Evolutionary conservation across 768 basidiomycete genomes (phyloP).

Genomic region (Antrodiella citrinella): DNA sequence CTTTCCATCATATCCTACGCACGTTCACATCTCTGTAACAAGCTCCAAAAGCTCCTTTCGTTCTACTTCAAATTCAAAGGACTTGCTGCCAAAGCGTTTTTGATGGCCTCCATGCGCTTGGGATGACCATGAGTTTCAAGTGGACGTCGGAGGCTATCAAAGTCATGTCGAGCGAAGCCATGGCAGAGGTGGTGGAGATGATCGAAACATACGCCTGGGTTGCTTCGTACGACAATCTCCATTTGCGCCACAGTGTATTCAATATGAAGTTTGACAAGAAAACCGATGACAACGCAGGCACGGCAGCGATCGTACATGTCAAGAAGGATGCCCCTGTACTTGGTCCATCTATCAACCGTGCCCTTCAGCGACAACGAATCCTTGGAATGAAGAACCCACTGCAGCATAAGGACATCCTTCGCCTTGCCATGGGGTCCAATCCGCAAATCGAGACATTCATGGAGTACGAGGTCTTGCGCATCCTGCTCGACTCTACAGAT

Average conservation of each 20-base stretch:
- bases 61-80: slow-evolving; percentile 32
- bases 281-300: slow-evolving; percentile 25
- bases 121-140: slow-evolving; percentile 33
- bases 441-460: not conserved
- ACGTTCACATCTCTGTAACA: slow-evolving; percentile 8
- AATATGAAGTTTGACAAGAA: no score
- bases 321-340: slow-evolving; percentile 2
- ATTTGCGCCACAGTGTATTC: slow-evolving; percentile 28
- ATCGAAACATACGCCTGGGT: slow-evolving; percentile 19
- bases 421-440: not conserved
- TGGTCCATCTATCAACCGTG: not conserved
- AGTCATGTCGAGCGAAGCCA: slow-evolving; percentile 7
- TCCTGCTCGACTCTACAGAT: slow-evolving; percentile 3
- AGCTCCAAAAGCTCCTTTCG: slow-evolving; percentile 23
- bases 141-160: slow-evolving; percentile 21
- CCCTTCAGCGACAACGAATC: not conserved
- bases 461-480: slow-evolving; percentile 1
- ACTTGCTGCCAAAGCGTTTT: slow-evolving; percentile 28
- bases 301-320: slow-evolving; percentile 28
- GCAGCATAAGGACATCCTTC: not conserved
- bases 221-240: slow-evolving; percentile 30
- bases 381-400: not conserved
- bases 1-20: no score
- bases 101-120: slow-evolving; percentile 29
- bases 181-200: slow-evolving; percentile 19